These are phyloP conservation scores for Serpula lacrymans DNA, from an alignment of 768 basidiomycete species.

Conservation along the genomic window DNA sequence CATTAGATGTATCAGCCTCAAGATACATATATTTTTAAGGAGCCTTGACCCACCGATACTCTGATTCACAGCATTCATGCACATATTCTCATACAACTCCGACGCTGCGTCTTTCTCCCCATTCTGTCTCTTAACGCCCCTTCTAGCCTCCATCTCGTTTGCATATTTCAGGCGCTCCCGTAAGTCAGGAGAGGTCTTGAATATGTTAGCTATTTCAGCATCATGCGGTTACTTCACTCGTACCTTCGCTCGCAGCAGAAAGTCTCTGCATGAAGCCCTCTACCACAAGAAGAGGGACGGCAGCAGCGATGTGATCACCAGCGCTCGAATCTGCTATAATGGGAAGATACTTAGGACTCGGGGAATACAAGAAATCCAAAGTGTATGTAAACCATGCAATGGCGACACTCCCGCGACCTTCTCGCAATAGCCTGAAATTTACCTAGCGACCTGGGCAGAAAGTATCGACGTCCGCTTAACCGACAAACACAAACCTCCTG, in stretches of 20 bases:
- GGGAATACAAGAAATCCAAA: neutral
- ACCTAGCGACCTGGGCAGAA: slow-evolving; percentile 62
- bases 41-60: slow-evolving; percentile 92
- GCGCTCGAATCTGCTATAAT: slow-evolving; percentile 8
- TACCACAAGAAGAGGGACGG: slow-evolving; percentile 76
- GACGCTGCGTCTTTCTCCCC: slow-evolving; percentile 64
- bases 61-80: slow-evolving; percentile 95
- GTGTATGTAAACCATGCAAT: neutral
- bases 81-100: slow-evolving; percentile 88
- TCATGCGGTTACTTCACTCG: too few relatives aligned
- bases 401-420: too few relatives aligned
- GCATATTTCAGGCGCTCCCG: slow-evolving; percentile 91
- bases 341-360: neutral
- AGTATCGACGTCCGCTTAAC: too few relatives aligned
- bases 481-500: too few relatives aligned
- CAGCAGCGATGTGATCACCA: slow-evolving; percentile 14
- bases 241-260: slow-evolving; percentile 76
- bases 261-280: slow-evolving; percentile 78
- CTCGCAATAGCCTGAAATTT: slow-evolving; percentile 84
- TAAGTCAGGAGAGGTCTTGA: slow-evolving; percentile 83
- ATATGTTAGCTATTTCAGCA: too few relatives aligned
- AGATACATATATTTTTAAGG: too few relatives aligned
- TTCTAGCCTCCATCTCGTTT: slow-evolving; percentile 50
- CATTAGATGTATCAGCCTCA: too few relatives aligned
- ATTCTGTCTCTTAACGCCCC: slow-evolving; percentile 26